Base-by-base conservation (phyloP, 2,329 filamentous ascomycete species). In the Curvularia sp. region DNA sequence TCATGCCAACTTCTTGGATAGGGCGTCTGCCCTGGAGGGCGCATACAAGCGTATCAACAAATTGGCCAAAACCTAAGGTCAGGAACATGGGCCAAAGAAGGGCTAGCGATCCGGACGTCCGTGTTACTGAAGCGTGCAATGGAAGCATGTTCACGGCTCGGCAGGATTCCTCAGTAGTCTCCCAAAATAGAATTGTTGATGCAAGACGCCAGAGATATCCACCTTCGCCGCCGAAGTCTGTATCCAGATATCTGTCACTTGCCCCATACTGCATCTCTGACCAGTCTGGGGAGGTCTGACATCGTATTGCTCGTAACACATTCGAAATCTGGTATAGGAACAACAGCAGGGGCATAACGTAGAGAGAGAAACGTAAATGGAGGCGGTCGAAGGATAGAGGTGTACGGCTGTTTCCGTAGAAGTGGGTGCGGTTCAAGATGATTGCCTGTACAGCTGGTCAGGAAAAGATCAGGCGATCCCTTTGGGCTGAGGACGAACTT, bases 1-100 rank as follows among this genome's bases (percentile, higher is more conserved):
- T 97, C 91, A 98, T 97, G 18, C 93, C 93, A 1, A 92, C 96
- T 78, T 98, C 95, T 0, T 91, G 89, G 62, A 90, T 86, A 0
- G 92, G 86, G 2, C 87, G 85, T 2, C 90, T 87, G 31, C 94
- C 94, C 75, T 97, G 92, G 6, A 98, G 84, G 9, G 94, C 92
- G 75, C 92, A 96, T 4, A 90, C 89, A 9, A 98, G 80, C 0
- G 92, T 95, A 77, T 98, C 95, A 20, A 97, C 80, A 67, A 98
- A 94, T 73, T 97, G 92, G 66, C 92, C 93, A 1, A 89, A 77
- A 62, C 85, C 87, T 8, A 89, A 71, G 0, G 86, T 88, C 41
- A 89, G 79, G 68, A 93, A 93, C 8, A 93, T 80, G 8, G 89
- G 89, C 89, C 90, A 93, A 3, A 93, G 79, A 8, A 87, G 79